Percentiles rank a stretch among this genome's conserved stretches.
Conservation (phyloP, 2,329 filamentous ascomycete genomes). For the Aspergillus felis region DNA sequence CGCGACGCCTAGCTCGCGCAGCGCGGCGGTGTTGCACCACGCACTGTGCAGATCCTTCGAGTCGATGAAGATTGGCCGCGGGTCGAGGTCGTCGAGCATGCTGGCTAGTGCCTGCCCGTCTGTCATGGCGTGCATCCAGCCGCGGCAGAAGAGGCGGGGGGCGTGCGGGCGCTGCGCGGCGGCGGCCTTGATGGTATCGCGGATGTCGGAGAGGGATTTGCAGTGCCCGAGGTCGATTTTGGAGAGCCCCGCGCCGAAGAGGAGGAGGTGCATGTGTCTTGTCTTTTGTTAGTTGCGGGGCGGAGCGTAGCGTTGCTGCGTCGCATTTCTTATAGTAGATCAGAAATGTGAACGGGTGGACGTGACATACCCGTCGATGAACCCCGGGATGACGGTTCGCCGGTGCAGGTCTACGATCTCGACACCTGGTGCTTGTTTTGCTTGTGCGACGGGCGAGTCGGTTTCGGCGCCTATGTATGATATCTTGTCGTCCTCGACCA, state of each 20-base stretch:
- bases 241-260: slow-evolving; percentile 44
- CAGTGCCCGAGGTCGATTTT: slow-evolving; percentile 43
- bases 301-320: too few relatives aligned
- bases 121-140: slow-evolving; percentile 49
- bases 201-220: slow-evolving; percentile 41
- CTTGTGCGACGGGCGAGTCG: slow-evolving; percentile 15
- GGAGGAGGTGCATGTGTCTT: slow-evolving; percentile 38
- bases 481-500: slow-evolving; percentile 40
- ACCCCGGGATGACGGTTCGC: slow-evolving; percentile 42
- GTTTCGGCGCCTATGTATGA: slow-evolving; percentile 35
- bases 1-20: slow-evolving; percentile 42
- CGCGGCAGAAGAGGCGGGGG: slow-evolving; percentile 43
- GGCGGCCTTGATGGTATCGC: slow-evolving; percentile 35
- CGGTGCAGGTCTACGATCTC: slow-evolving; percentile 30
- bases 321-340: neutral
- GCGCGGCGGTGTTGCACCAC: slow-evolving; percentile 48
- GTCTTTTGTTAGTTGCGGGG: neutral
- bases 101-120: slow-evolving; percentile 39
- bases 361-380: slow-evolving; percentile 46
- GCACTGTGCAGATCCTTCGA: slow-evolving; percentile 48
- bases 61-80: slow-evolving; percentile 48
- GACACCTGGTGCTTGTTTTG: slow-evolving; percentile 11
- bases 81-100: slow-evolving; percentile 46
- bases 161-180: slow-evolving; percentile 35
- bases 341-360: too few relatives aligned